Base-by-base conservation (phyloP, 345 rosid species). In the Toxicodendron radicans region DNA sequence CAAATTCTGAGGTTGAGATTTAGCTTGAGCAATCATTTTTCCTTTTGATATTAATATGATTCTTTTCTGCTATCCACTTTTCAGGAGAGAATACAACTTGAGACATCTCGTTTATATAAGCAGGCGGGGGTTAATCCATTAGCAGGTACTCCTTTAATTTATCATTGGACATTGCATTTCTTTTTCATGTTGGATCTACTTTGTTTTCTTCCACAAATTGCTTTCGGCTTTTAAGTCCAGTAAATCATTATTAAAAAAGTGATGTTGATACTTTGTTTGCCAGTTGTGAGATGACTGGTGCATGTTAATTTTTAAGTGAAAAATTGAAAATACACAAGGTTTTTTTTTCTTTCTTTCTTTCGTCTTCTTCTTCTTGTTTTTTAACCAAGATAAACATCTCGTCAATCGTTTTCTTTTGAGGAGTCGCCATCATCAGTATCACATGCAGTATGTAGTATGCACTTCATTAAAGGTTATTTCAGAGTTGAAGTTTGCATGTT, bases 111-210 rank as follows among this genome's bases (percentile, higher is more conserved):
- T 8, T 78, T 95, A 59, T 93, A 95, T 66, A 85, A 60, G 84
- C 98, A 95, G 83, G 99, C 98, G 67, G 99, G 98, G 73, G 97
- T 93, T 59, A 95, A 95, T 89, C 99, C 99, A 14, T 81, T 93
- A 61, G 98, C 98, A 86, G 99, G 99, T 95, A 85, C 33, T 38
- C 58, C 21, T 48, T 57, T 38, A 62, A n/a, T 46, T 45, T 30
- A 63, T 46, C 20, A 5, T 64, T 21, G 49, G 27, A 30, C 59
- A 51, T 66, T 65, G 63, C 32, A 58, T 32, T 58, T 54, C 2
- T 41, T 48, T 70, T 48, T 68, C 27, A 1, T 58, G 10, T 67
- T 57, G 16, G 3, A 23, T 73, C 11, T 33, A 12, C 46, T 51
- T 43, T 33, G 20, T 18, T 52, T 62, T 12, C n/a, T 69, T 59